A percentile compares a stretch with the other conserved stretches of the same genome.
These are phyloP conservation scores for Chlamydomonas schloesseri DNA, from an alignment of 139 green algal species.

Conservation along the genomic window DNA sequence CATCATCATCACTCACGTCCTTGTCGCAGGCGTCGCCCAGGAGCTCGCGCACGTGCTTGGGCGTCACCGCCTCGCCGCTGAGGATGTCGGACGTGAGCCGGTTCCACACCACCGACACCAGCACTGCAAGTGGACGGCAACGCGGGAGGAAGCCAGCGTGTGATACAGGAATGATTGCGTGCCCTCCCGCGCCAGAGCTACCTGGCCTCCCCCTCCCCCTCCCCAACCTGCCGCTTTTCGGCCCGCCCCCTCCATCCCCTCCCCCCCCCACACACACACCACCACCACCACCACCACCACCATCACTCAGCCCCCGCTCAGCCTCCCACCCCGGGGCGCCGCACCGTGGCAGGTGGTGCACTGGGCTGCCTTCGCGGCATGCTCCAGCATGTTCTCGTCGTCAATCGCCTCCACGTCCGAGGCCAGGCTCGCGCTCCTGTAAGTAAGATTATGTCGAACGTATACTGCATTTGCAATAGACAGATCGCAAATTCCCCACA, in stretches of 20 bases:
- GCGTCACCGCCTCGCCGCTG: conserved; percentile 6
- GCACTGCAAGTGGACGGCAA: conserved; percentile 35
- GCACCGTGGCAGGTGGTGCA: conserved; percentile 39
- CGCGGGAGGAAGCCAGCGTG: not conserved
- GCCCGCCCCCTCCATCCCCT: no score
- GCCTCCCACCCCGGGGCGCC: not conserved
- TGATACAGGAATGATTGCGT: no score
- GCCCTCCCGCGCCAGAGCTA: no score
- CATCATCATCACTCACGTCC: conserved; percentile 35
- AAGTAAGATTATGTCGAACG: not conserved
- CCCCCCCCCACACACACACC: no score
- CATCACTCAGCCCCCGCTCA: not conserved
- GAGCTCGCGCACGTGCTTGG: not conserved
- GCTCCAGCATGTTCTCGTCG: conserved; percentile 23
- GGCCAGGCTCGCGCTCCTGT: not conserved
- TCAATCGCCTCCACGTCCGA: conserved; percentile 26
- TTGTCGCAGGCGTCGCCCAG: conserved; percentile 20
- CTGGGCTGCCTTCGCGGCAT: conserved; percentile 32
- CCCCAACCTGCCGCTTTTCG: no score
- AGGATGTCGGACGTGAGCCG: conserved; percentile 2
- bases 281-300: not conserved
- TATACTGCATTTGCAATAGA: not conserved
- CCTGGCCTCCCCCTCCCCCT: no score
- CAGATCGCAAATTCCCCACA: no score
- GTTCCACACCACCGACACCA: conserved; percentile 7